Base-by-base conservation (phyloP, 495 filamentous ascomycete genomes). In the Aspergillus cavernicola region DNA sequence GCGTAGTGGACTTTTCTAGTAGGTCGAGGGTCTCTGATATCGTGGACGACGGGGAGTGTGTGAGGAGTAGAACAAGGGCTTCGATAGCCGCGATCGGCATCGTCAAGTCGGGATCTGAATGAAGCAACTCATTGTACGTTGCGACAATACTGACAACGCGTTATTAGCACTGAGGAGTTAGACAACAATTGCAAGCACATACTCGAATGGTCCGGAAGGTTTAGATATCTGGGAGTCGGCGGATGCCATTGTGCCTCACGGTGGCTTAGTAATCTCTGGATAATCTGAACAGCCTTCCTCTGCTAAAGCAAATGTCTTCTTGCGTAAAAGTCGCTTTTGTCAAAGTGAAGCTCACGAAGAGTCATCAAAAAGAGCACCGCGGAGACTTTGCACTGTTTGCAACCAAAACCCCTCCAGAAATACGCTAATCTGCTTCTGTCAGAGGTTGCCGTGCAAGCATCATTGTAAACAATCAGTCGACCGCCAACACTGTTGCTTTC, bases 1-100 rank as follows among this genome's bases (percentile, higher is more conserved):
- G 81, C 8, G 75, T 67, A 53, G 88, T 89, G 52, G 89, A 84
- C 24, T 79, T 80, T 63, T 84, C 82, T 54, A 98, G 83, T 24
- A 92, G 81, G 55, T 89, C 84, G 60, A 97, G 84, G 37, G 92
- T 95, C 71, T 98, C 93, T 66, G 90, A 92, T 58, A 96, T 88
- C 23, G 93, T 98, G 12, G 82, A 82, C 6, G 89, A 85, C 41
- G 83, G 81, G 8, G 83, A 86, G 42, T 84, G 80, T 65, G 84
- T 82, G 52, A 97, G 84, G 52, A 90, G 84, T 59, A 88, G 80
- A 57, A 96, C 92, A 41, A 97, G 80, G 31, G 93, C 84, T 72
- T 97, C 91, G 67, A 98, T 96, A 47, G 93, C 92, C 2, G 92
- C 93, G 44, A 98, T 86, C 42, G 92, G 90, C 88, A 95, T 96